phyloP scores from a whole-genome alignment of 345 rosid species.

The Eucalyptus erythrocorys region DNA sequence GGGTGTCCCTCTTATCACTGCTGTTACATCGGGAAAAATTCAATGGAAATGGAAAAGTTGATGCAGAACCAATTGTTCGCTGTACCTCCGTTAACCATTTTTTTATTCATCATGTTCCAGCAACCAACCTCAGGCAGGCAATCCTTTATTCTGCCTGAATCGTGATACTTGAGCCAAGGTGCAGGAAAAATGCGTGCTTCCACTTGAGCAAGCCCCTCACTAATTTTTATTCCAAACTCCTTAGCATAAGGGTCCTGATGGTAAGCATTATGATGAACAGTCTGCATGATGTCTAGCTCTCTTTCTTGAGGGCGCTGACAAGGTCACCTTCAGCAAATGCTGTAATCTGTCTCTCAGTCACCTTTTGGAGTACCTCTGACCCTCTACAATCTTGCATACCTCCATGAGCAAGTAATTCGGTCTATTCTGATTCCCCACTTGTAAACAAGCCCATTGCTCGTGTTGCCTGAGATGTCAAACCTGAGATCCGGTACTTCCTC shows the following conservation, averaged over 20 bases:
- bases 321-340: constrained; percentile 80
- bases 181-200: constrained; percentile 97
- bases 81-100: constrained; percentile 97
- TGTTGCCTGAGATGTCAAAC: constrained; percentile 38
- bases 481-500: constrained; percentile 38
- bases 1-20: background rate
- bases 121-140: constrained; percentile 94
- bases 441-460: constrained; percentile 43
- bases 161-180: constrained; percentile 96
- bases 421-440: constrained; percentile 39
- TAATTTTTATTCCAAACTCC: constrained; percentile 95
- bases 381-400: constrained; percentile 96
- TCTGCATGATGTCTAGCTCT: constrained; percentile 76
- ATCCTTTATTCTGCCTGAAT: constrained; percentile 76
- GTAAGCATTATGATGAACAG: constrained; percentile 71
- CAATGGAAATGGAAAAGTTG: constrained; percentile 29
- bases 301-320: constrained; percentile 88
- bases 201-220: constrained; percentile 77
- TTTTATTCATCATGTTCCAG: constrained; percentile 99
- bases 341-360: constrained; percentile 93
- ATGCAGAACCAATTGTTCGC: constrained; percentile 89
- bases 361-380: constrained; percentile 91
- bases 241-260: constrained; percentile 68
- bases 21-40: background rate
- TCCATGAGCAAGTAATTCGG: constrained; percentile 48